A percentile compares a stretch with the other conserved stretches of the same genome.
These are phyloP conservation scores for Boletus patriciae DNA, from an alignment of 768 basidiomycete genomes.

Conservation along the genomic window DNA sequence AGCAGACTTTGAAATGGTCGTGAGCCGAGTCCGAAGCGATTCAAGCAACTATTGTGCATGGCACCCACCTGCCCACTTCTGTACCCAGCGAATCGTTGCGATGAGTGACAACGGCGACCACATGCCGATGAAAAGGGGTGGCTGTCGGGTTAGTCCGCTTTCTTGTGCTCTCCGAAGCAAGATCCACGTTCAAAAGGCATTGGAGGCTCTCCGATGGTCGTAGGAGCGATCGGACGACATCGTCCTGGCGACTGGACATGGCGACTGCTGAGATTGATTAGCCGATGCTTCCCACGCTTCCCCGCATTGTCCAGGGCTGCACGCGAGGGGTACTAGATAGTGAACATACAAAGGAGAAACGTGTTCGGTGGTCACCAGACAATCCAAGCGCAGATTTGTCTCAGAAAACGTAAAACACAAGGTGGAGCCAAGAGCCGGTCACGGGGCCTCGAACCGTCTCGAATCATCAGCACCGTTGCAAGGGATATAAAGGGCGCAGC, in stretches of 20 bases:
- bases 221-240: constrained; percentile 26
- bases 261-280: not conserved
- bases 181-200: constrained; percentile 43
- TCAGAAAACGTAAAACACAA: not conserved
- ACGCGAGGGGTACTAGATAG: not conserved
- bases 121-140: not conserved
- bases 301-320: constrained; percentile 18
- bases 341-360: not conserved
- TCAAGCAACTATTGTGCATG: not conserved
- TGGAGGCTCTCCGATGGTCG: constrained; percentile 48
- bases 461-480: not conserved
- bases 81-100: constrained; percentile 39
- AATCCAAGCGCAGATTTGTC: not conserved
- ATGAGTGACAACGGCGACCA: constrained; percentile 52
- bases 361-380: not conserved
- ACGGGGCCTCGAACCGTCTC: not conserved
- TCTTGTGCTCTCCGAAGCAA: constrained; percentile 7
- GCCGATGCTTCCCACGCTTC: constrained; percentile 30
- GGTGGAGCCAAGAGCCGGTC: not conserved
- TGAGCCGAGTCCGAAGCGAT: not conserved
- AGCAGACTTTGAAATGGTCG: constrained; percentile 16
- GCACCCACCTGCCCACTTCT: constrained; percentile 58
- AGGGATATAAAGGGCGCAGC: constrained; percentile 23
- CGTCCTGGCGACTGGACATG: constrained; percentile 15
- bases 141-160: not conserved